Evolutionary conservation across 1,284 basidiomycete genomes (phyloP), one percentile per base, ranked within the genome.

Genomic region (Ganoderma meredithae): DNA sequence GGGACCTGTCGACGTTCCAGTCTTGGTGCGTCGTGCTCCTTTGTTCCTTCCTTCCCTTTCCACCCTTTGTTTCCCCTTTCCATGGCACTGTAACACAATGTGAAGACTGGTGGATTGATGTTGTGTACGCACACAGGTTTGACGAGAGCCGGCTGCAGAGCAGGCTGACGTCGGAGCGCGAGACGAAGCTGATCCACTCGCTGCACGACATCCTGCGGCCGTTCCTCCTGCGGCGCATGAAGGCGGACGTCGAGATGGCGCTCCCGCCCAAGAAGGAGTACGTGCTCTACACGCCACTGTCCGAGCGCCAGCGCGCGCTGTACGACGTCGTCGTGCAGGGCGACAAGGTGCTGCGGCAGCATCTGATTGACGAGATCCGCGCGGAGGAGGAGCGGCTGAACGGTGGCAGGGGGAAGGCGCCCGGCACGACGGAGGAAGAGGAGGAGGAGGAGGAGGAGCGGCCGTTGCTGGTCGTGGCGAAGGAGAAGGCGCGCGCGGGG

Each of bases 191-290:
- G 74, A 93, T 98, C 64, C 83, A 88, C 40, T 90, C 92, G 4
- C 87, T 99, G 0, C 97, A 99, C 78, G 89, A 90, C 1, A 95
- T 99, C 73, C 88, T 99, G 49, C 96, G 96, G 72, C 97, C 97
- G 0, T 99, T 98, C 85, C 86, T 99, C n/a, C 85, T 99, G 0
- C 90, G 97, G 10, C 90, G 97, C 22, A 85, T 98, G 70, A 99
- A 99, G 80, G 90, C 84, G 25, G 97, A 99, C 71, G 97, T 99
- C 10, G 95, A 96, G 77, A 87, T 88, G 64, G 86, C 89, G 63
- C 84, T 99, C 10, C 92, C 92, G 0, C 93, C 92, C 0, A 98
- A 98, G 85, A 98, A 97, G 80, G 97, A 98, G 81, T 98, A 99
- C 74, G 89, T 98, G 5, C 85, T 98, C 0, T 98, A 97, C 73